phyloP scores from a whole-genome alignment of 352 stramenopile species.

The Phytopythium ostracodes region DNA sequence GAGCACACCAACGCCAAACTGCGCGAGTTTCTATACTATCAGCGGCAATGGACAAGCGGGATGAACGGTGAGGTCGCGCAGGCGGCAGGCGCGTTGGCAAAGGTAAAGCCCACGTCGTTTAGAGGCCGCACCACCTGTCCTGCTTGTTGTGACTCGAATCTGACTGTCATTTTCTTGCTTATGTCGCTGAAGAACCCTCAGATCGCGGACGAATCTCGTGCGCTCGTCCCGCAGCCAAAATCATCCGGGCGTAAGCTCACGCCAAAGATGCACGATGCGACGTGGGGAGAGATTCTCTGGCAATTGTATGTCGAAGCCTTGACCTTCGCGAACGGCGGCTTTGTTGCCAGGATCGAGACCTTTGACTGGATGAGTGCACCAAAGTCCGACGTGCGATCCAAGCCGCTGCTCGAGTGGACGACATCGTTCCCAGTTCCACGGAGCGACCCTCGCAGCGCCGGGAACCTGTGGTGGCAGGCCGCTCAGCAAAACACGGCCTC shows the following conservation, averaged over 20 bases:
- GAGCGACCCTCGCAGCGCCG: neutral
- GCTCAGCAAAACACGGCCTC: neutral
- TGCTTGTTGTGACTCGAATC: neutral
- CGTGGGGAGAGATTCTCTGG: conserved; percentile 1
- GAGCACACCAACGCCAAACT: conserved; percentile 3
- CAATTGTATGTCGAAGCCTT: neutral
- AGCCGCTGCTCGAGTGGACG: conserved; percentile 4
- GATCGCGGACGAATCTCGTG: neutral
- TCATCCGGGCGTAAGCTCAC: neutral
- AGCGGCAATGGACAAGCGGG: neutral
- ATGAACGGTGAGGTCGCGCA: neutral
- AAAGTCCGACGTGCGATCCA: neutral
- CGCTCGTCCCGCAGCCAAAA: neutral
- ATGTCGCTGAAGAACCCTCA: neutral
- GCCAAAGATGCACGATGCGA: conserved; percentile 1
- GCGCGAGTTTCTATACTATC: neutral
- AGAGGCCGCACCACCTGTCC: too few relatives aligned
- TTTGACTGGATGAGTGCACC: neutral
- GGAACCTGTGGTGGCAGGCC: neutral
- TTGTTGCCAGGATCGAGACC: neutral
- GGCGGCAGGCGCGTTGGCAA: neutral
- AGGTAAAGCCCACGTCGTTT: too few relatives aligned
- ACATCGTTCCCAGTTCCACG: neutral
- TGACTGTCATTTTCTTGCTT: neutral
- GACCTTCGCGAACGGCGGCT: neutral